A percentile compares a stretch with the other conserved stretches of the same genome.
These are phyloP conservation scores for Choricystis sp. DNA, from an alignment of 139 green algal genomes.

Conservation along the genomic window DNA sequence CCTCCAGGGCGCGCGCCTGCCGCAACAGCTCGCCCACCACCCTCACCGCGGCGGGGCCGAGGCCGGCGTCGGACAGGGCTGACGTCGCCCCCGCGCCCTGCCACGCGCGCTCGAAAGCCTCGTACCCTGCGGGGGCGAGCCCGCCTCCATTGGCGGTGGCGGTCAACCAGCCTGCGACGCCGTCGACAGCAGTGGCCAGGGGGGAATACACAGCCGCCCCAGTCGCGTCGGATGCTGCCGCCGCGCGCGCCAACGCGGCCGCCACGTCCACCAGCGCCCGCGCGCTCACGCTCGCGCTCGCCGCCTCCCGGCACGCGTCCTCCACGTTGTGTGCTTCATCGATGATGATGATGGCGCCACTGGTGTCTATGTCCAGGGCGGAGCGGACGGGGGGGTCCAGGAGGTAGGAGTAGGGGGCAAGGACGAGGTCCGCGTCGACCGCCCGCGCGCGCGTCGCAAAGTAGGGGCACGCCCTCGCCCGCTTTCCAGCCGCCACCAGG, in stretches of 20 bases:
- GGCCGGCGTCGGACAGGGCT: slow-evolving; percentile 22
- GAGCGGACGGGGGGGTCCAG: slow-evolving; percentile 47
- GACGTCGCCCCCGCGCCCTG: slow-evolving; percentile 12
- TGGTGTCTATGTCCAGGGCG: slow-evolving; percentile 54
- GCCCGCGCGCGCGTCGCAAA: slow-evolving; percentile 44
- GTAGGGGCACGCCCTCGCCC: slow-evolving; percentile 67
- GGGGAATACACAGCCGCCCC: slow-evolving; percentile 29
- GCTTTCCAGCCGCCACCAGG: slow-evolving; percentile 32
- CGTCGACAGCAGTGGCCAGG: slow-evolving; percentile 13
- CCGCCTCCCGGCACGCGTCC: slow-evolving; percentile 43
- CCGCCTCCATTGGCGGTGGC: not conserved
- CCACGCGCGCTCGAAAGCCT: slow-evolving; percentile 11
- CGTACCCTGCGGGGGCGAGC: slow-evolving; percentile 15
- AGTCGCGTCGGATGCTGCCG: not conserved
- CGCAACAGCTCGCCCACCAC: slow-evolving; percentile 17
- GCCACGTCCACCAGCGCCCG: not conserved
- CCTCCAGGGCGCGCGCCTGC: slow-evolving; percentile 2
- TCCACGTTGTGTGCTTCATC: slow-evolving; percentile 98
- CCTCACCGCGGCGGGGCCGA: slow-evolving; percentile 17
- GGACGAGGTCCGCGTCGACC: slow-evolving; percentile 71
- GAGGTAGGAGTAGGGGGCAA: slow-evolving; percentile 86
- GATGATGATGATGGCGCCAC: slow-evolving; percentile 68
- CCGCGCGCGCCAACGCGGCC: not conserved
- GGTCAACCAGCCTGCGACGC: slow-evolving; percentile 19
- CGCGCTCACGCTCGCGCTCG: not conserved